Base-by-base conservation (phyloP, 768 basidiomycete genomes). In the Lanmaoa pseudosensibilis region DNA sequence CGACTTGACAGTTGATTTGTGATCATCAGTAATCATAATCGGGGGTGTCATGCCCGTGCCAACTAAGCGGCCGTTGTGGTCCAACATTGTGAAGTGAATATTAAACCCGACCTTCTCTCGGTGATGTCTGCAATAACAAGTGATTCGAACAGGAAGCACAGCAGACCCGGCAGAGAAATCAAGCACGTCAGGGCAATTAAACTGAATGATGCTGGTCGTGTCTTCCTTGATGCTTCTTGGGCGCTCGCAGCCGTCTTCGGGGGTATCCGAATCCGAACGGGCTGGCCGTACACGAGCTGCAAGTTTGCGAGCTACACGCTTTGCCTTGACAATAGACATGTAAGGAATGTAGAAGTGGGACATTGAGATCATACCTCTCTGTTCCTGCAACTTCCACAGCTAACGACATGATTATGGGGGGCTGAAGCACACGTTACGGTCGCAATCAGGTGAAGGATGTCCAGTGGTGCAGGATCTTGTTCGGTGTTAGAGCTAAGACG, bases 11-110 rank as follows among this genome's bases (percentile, higher is more conserved):
- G 77, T 83, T 30, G 92, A 94, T 75, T 99, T 99, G 77, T 99
- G 97, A 73, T 99, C 97, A 76, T 99, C 97, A 2, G 96, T 99
- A 62, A 98, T 98, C 87, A 98, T 95, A 63, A 99, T 94, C 4
- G 96, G 93, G 32, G 86, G 84, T 2, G 94, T 91, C 52, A 78
- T 81, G 5, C 93, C 94, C 9, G 83, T 80, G 15, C 92, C 95
- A 51, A 98, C 84, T 46, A 92, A 73, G 21, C 88, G 82, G 3
- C 94, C 95, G 25, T 75, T 77, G 63, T 86, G 77, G 64, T 97
- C 92, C 69, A 85, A 82, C 79, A 99, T 82, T 19, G 86, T 84
- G 70, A 98, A 89, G 62, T 90, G 87, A 56, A 98, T 85, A 68
- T 89, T 87, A 73, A 98, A 98, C 3, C 97, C 97, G 37, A 88